Evolutionary conservation across 352 stramenopile genomes (phyloP), one percentile per base, ranked within the genome.

Genomic region (Phytophthora uliginosa): DNA sequence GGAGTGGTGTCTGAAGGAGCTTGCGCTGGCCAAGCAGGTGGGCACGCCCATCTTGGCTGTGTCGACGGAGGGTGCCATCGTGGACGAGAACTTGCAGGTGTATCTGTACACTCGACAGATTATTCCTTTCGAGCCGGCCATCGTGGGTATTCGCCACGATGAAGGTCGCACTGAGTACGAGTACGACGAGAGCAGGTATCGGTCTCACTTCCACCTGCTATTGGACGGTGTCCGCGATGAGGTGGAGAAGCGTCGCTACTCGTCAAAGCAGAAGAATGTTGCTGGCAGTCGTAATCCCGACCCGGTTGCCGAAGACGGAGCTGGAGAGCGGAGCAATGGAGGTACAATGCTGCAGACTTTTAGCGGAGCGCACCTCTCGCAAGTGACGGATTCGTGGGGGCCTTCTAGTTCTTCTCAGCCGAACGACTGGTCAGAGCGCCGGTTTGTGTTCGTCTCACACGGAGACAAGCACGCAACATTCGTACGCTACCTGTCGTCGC

Each of bases 51-150:
- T 92, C 57, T 59, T 93, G 10, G 86, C 83, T 17, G 76, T 93
- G 36, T 93, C 86, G 3, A 91, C 83, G 1, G 86, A 94, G 53
- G 74, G 79, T 18, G 76, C 88, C 10, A 70, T 76, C 45, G 83
- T 93, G 31, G 79, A 82, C 15, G 86, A 92, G 31, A 79, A 91
- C 17, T 66, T 93, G 15, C 86, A 93, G 47, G 86, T 93, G 53
- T 92, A 92, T 52, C 45, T 93, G 62, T 93, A 92, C 71, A 91
- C 86, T 9, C 83, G 86, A 0, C 86, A 93, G 71, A 81, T 93
- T 4, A 78, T 93, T 38, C 84, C 86, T 7, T 93, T 93, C 22
- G 84, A 93, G 57, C 81, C 84, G 0, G 73, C 76, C 10, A 91
- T 93, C 68, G 87, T 82, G 20, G 52, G 48, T 22, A 52, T 90